Percentiles rank a stretch among this genome's conserved stretches.
phyloP scores from a whole-genome alignment of 176 grass and related monocot species.

The Pharus latifolius region DNA sequence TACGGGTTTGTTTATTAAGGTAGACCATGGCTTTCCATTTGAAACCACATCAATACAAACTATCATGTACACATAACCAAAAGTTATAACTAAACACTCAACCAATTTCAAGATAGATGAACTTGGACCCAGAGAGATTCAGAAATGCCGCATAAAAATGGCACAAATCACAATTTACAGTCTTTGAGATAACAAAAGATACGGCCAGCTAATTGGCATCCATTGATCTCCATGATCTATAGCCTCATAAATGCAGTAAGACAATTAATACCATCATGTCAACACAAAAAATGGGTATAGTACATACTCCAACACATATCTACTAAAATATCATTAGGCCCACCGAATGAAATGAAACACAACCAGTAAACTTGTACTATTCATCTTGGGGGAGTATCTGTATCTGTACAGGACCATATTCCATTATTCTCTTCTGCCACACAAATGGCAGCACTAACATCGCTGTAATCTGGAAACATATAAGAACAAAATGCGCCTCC shows the following conservation, averaged over 20 bases:
- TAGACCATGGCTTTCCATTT: no score
- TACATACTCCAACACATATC: constrained; percentile 18
- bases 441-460: constrained; percentile 35
- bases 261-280: neutral
- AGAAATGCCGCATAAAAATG: neutral
- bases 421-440: constrained; percentile 61
- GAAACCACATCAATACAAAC: no score
- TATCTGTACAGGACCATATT: constrained; percentile 75
- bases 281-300: constrained; percentile 19
- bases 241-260: neutral
- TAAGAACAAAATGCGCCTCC: constrained; percentile 11
- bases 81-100: no score
- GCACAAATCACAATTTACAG: neutral
- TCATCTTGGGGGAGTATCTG: constrained; percentile 34
- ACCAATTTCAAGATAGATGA: no score
- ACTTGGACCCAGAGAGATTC: no score
- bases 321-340: constrained; percentile 15
- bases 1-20: no score
- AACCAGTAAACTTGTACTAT: constrained; percentile 24
- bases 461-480: constrained; percentile 28
- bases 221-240: neutral
- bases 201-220: neutral
- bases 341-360: constrained; percentile 12
- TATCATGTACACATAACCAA: no score
- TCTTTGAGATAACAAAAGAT: neutral